Evolutionary conservation across 1,139 yeast species (phyloP).

Genomic region (Magnusiomyces tetraspermus): DNA sequence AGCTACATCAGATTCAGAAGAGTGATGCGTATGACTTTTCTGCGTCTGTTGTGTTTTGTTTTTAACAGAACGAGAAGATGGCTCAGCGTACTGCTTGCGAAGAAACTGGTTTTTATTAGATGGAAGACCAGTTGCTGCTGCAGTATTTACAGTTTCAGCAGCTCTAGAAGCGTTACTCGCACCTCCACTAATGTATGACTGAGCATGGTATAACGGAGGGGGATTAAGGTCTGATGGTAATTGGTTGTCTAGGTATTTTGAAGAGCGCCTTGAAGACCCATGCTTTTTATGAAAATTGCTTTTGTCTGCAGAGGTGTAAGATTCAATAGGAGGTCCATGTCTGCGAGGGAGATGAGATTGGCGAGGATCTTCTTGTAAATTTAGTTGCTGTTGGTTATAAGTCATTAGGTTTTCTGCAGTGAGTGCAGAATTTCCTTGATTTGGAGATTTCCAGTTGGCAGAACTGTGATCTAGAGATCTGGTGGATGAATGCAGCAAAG

Average conservation of each 20-base stretch:
- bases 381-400: slow-evolving; percentile 2
- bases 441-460: too few species aligned
- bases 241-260: not conserved
- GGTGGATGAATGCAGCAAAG: not conserved
- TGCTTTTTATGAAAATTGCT: not conserved
- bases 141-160: not conserved
- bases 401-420: not conserved
- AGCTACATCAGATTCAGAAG: not conserved
- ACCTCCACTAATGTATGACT: slow-evolving; percentile 5
- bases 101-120: not conserved
- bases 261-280: not conserved
- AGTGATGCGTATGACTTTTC: not conserved
- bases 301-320: not conserved
- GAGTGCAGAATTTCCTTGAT: not conserved
- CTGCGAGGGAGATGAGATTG: not conserved
- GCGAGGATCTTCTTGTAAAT: not conserved
- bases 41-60: not conserved
- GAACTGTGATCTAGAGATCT: not conserved
- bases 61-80: not conserved
- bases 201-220: slow-evolving; percentile 2
- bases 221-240: not conserved
- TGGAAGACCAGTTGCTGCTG: not conserved
- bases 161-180: not conserved
- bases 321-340: not conserved
- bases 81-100: not conserved